Conservation (phyloP, 306 rosid species). For the Mucuna pruriens region DNA sequence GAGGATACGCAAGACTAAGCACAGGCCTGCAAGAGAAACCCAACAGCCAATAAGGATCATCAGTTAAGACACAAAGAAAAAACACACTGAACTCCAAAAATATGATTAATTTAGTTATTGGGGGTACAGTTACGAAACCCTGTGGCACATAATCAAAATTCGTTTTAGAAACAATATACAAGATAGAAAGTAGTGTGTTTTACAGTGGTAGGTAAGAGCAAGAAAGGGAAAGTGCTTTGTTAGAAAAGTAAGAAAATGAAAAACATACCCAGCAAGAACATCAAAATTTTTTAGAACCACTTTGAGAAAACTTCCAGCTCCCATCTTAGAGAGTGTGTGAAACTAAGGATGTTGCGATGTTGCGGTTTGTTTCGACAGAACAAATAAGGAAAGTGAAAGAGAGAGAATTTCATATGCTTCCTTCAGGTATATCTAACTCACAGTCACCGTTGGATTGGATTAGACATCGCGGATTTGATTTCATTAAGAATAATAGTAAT, state of each 20-base stretch:
- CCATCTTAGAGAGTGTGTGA: conserved; percentile 55
- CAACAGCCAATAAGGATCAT: background rate
- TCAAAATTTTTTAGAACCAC: conserved; percentile 76
- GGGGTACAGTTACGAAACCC: background rate
- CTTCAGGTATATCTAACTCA: background rate
- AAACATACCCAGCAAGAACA: conserved; percentile 86
- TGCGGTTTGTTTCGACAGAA: background rate
- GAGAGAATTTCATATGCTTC: background rate
- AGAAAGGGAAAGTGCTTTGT: background rate
- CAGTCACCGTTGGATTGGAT: background rate
- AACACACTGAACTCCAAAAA: conserved; percentile 25
- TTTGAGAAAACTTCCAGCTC: conserved; percentile 73
- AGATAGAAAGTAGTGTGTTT: background rate
- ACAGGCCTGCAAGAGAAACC: conserved; percentile 78
- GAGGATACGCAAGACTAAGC: conserved; percentile 92
- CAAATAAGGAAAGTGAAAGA: background rate
- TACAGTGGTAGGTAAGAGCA: background rate
- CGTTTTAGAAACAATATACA: background rate
- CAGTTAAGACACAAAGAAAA: background rate
- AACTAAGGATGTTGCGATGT: background rate
- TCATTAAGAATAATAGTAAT: no score
- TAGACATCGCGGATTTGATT: background rate
- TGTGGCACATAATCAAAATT: background rate
- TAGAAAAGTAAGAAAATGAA: background rate
- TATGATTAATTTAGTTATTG: background rate